Base-by-base conservation (phyloP, 108 stramenopile species). In the Pseudonitzschia delicatissima region DNA sequence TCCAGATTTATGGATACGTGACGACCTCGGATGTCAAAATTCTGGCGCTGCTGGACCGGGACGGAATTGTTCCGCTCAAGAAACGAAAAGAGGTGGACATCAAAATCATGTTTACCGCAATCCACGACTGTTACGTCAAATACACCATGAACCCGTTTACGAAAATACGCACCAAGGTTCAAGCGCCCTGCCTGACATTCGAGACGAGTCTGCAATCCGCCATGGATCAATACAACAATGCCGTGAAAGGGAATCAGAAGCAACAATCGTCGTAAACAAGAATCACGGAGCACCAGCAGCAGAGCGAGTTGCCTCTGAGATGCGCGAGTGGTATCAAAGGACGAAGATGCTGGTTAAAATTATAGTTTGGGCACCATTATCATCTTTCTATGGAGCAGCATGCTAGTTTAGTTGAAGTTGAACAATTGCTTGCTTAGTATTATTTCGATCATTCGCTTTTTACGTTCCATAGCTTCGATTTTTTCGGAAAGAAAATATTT, bases 141-240 rank as follows among this genome's bases (percentile, higher is more conserved):
- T 64, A 82, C 23, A 73, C 67, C 9, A 42, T 82, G 63, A 82
- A 82, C 73, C 82, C 82, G 35, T 82, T 77, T 39, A 58, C 82
- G 8, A 37, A 53, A 5, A 52, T 82, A 15, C 51, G 59, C 29
- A 61, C 48, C 15, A 76, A 70, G 65, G 72, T 82, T 58, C 48
- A 73, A 58, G 28, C 50, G 27, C 62, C 64, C 9, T 67, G 74
- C 36, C 17, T 28, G 2, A 4, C 18, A 37, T 77, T 81, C 48
- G 68, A 77, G 11, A 28, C 57, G 49, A 61, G 66, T 7, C 36
- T 81, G 2, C 33, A 61, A n/a, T 25, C 17, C 17, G 65, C 69
- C 1, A 62, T 80, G 20, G 27, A 50, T 37, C 34, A 67, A 13
- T 80, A 72, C 57, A 66, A 73, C 42, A n/a, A 51, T 27, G 15